These are phyloP conservation scores for Tricholoma bakamatsutake DNA, from an alignment of 768 basidiomycete genomes.

Conservation along the genomic window DNA sequence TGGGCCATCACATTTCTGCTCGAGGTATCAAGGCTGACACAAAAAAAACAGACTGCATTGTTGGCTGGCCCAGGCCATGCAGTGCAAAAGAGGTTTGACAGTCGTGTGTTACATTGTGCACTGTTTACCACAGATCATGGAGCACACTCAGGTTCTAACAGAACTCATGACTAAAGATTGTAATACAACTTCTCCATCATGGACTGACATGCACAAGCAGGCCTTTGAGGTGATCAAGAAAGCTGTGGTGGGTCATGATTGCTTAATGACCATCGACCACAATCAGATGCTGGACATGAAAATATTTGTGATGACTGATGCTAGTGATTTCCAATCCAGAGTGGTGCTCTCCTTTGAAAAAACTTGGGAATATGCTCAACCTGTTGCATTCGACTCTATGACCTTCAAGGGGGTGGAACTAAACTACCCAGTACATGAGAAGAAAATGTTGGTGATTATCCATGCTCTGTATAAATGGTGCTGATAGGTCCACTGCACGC, in stretches of 20 bases:
- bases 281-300: slow-evolving; percentile 7
- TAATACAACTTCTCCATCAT: slow-evolving; percentile 17
- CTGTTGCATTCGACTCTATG: slow-evolving; percentile 23
- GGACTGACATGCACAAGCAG: slow-evolving; percentile 14
- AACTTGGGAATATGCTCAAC: slow-evolving; percentile 22
- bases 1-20: not conserved
- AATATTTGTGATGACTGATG: slow-evolving; percentile 26
- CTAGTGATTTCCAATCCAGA: slow-evolving; percentile 18
- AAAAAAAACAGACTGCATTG: not conserved
- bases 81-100: not conserved
- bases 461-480: slow-evolving; percentile 19
- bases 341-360: slow-evolving; percentile 21
- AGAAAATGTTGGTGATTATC: slow-evolving; percentile 28
- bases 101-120: slow-evolving; percentile 27
- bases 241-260: slow-evolving; percentile 15
- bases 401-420: too few relatives aligned
- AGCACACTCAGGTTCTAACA: slow-evolving; percentile 17
- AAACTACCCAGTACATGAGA: too few relatives aligned
- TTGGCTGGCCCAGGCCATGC: not conserved
- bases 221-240: slow-evolving; percentile 24
- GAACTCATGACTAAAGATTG: not conserved
- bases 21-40: not conserved
- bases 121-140: slow-evolving; percentile 23
- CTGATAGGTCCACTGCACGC: too few relatives aligned
- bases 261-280: slow-evolving; percentile 25